These are phyloP conservation scores for Beauveria pseudobassiana DNA, from an alignment of 2,329 filamentous ascomycete species.

Conservation along the genomic window DNA sequence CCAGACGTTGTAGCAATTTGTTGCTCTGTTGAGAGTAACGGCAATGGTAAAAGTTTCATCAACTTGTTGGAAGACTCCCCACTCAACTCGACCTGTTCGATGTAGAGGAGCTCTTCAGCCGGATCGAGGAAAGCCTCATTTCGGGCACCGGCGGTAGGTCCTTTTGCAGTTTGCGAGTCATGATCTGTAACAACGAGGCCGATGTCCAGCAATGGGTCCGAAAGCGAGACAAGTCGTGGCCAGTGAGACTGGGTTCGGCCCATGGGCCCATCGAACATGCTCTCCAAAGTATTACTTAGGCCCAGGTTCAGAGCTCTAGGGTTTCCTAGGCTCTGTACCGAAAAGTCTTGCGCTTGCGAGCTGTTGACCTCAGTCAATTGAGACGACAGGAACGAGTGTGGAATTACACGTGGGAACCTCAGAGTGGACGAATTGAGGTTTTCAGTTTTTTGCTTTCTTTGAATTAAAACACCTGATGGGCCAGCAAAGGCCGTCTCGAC, in stretches of 20 bases:
- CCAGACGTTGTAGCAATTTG: slow-evolving; percentile 78
- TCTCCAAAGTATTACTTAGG: slow-evolving; percentile 47
- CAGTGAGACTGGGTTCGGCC: slow-evolving; percentile 52
- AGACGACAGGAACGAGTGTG: slow-evolving; percentile 75
- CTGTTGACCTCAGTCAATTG: slow-evolving; percentile 49
- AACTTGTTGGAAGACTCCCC: slow-evolving; percentile 26
- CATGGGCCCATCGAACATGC: slow-evolving; percentile 48
- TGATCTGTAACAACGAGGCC: slow-evolving; percentile 66
- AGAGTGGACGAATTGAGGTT: slow-evolving; percentile 44
- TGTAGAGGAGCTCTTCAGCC: slow-evolving; percentile 75
- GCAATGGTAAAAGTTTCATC: slow-evolving; percentile 59
- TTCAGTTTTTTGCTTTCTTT: slow-evolving; percentile 60
- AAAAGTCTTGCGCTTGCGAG: slow-evolving; percentile 47
- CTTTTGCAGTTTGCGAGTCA: slow-evolving; percentile 29
- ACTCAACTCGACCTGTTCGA: slow-evolving; percentile 61
- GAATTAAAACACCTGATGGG: slow-evolving; percentile 75
- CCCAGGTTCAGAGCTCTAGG: slow-evolving; percentile 47
- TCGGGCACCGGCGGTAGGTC: slow-evolving; percentile 28
- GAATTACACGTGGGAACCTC: slow-evolving; percentile 57
- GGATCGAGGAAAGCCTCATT: slow-evolving; percentile 57
- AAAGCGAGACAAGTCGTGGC: slow-evolving; percentile 74
- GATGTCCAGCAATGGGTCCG: slow-evolving; percentile 78
- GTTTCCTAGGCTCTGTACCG: slow-evolving; percentile 47
- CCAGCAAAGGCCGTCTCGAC: slow-evolving; percentile 80
- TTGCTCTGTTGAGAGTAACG: slow-evolving; percentile 72